phyloP scores from a whole-genome alignment of 169 alveolate genomes.

The Cryptosporidium viatorum region DNA sequence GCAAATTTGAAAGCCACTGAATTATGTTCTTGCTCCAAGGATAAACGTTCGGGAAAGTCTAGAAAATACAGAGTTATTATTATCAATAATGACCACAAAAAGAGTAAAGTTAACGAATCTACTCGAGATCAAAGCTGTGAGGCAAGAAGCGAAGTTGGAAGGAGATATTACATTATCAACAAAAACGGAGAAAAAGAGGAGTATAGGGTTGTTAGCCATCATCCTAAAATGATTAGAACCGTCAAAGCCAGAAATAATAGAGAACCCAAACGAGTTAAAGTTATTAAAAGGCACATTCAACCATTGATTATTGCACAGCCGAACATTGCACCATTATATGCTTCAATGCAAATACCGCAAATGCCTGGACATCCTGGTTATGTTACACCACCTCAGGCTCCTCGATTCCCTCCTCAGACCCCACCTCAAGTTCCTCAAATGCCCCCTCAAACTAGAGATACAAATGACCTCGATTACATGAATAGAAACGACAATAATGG shows the following conservation, averaged over 20 bases:
- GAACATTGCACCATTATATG: background rate
- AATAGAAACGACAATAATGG: constrained; percentile 10
- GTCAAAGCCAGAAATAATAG: background rate
- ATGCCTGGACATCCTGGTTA: constrained; percentile 14
- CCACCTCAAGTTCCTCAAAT: constrained; percentile 10
- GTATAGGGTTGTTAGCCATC: constrained; percentile 17
- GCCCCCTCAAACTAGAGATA: background rate
- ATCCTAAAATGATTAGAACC: background rate
- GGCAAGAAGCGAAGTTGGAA: background rate
- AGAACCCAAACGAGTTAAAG: background rate
- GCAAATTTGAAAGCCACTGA: background rate
- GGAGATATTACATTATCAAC: constrained; percentile 4
- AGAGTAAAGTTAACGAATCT: background rate
- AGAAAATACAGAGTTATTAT: background rate
- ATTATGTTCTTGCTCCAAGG: background rate
- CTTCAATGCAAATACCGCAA: background rate
- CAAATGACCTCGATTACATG: background rate
- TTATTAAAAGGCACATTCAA: constrained; percentile 6
- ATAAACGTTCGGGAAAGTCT: background rate
- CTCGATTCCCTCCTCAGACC: background rate
- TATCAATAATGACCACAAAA: background rate
- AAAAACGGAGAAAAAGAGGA: constrained; percentile 19
- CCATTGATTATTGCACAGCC: constrained; percentile 28
- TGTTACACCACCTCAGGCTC: constrained; percentile 15
- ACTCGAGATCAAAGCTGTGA: too few species aligned